Percentiles rank a stretch among this genome's conserved stretches.
These are phyloP conservation scores for Plasmodium vivax DNA, from an alignment of 169 alveolate genomes.

Conservation along the genomic window DNA sequence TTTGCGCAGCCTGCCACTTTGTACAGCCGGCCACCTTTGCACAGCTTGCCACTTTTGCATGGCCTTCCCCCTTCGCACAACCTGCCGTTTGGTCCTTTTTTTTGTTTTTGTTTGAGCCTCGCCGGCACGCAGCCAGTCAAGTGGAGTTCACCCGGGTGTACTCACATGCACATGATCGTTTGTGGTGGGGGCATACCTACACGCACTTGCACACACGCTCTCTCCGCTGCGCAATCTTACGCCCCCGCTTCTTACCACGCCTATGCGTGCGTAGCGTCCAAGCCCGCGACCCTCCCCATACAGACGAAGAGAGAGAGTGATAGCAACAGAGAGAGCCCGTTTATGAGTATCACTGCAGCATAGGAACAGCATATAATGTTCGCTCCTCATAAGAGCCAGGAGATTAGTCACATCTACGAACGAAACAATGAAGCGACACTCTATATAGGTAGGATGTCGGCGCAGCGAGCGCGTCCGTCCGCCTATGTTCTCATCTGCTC, in stretches of 20 bases:
- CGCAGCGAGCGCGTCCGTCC: neutral
- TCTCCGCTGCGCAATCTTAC: neutral
- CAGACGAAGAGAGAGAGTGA: neutral
- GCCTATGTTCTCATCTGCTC: no score
- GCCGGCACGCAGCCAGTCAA: neutral
- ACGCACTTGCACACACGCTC: neutral
- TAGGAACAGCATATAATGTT: constrained; percentile 58
- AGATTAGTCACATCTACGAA: constrained; percentile 89
- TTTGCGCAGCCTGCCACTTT: no score
- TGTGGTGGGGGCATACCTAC: neutral
- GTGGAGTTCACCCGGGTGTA: neutral
- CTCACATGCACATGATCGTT: neutral
- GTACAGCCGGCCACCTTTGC: no score
- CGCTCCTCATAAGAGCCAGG: constrained; percentile 79
- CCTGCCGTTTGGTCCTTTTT: neutral
- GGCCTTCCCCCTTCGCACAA: neutral
- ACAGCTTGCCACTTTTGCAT: no score
- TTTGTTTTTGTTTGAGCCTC: neutral
- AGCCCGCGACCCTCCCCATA: neutral
- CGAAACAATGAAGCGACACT: constrained; percentile 94
- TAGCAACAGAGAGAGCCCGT: neutral
- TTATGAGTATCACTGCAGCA: constrained; percentile 40
- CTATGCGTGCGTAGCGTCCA: neutral
- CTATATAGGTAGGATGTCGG: constrained; percentile 82
- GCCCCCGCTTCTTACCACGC: neutral